phyloP scores from a whole-genome alignment of 345 rosid genomes.

The Arabidopsis arenosa region DNA sequence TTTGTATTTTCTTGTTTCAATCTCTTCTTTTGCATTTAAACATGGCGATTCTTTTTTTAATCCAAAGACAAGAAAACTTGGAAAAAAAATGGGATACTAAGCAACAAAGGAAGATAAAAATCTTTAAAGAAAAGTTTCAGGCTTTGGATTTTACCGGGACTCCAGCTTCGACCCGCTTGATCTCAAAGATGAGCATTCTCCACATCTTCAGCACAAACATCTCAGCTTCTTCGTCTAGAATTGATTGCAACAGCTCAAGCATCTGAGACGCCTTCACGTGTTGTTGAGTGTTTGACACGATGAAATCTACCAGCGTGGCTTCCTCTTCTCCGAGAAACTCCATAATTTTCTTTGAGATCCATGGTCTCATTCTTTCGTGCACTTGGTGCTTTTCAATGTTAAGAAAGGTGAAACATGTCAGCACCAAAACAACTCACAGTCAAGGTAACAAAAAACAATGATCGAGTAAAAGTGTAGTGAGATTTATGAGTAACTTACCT shows the following conservation, averaged over 20 bases:
- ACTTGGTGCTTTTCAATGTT: conserved; percentile 59
- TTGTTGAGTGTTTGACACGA: conserved; percentile 79
- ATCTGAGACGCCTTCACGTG: conserved; percentile 89
- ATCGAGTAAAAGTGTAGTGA: not conserved
- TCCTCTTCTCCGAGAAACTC: conserved; percentile 99
- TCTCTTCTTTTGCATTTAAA: conserved; percentile 30
- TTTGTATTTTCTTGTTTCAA: not conserved
- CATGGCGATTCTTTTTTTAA: conserved; percentile 21
- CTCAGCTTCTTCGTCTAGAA: conserved; percentile 95
- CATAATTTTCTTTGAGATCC: conserved; percentile 95
- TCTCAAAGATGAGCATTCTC: conserved; percentile 98
- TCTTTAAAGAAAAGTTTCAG: conserved; percentile 42
- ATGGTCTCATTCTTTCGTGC: conserved; percentile 96
- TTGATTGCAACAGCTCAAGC: conserved; percentile 87
- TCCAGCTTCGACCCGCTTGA: conserved; percentile 89
- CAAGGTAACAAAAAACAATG: conserved; percentile 12
- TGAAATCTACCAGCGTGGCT: conserved; percentile 83
- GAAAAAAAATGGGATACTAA: conserved; percentile 8
- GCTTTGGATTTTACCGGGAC: conserved; percentile 63
- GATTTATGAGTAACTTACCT: conserved; percentile 57
- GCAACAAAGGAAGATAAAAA: conserved; percentile 3
- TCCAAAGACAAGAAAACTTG: conserved; percentile 29
- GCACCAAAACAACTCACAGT: conserved; percentile 31
- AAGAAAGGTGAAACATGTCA: conserved; percentile 1
- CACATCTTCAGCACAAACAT: conserved; percentile 99